Evolutionary conservation across 805 yeast genomes (phyloP), one percentile per base, ranked within the genome.

Genomic region (Scheffersomyces spartinae): DNA sequence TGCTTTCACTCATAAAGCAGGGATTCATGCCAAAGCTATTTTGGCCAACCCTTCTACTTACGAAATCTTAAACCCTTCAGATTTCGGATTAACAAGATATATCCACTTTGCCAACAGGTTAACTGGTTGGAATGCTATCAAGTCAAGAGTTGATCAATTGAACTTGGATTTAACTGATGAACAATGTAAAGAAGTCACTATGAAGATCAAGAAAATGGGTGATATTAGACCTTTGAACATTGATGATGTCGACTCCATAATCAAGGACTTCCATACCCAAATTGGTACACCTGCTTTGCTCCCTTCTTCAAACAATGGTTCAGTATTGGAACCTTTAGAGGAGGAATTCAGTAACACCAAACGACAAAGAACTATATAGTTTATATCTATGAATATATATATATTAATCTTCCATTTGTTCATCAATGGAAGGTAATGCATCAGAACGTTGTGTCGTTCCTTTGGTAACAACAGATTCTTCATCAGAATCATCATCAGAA

Each of bases 41-140:
- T 71, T 88, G 39, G 98, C 98, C 31, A 91, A 88, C 62, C 98
- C 98, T 35, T 84, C 95, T 24, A 91, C 97, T n/a, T 88, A 88
- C 56, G 98, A 88, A 67, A 88, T 88, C 47, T 69, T 88, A 52
- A 80, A 80, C 52, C 98, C 98, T 30, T 62, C 79, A 15, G 98
- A 88, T 61, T 88, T 88, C 47, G 98, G 98, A 52, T 72, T 88
- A 51, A 76, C 94, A 29, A 75, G 98, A 52, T 88, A 88, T 56
- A 88, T 88, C 50, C 98, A 91, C 58, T 91, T 88, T 54, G 97
- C 97, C 43, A 88, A 88, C 71, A 77, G 97, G 51, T 69, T 88
- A 48, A 88, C 98, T 9, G 98, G 98, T 35, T 88, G 98, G 98
- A 91, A 88, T 58, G 97, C 97, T 29, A 88, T 88, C 71, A 88